Conservation (phyloP, 768 basidiomycete genomes). For the Podaxis sp. region DNA sequence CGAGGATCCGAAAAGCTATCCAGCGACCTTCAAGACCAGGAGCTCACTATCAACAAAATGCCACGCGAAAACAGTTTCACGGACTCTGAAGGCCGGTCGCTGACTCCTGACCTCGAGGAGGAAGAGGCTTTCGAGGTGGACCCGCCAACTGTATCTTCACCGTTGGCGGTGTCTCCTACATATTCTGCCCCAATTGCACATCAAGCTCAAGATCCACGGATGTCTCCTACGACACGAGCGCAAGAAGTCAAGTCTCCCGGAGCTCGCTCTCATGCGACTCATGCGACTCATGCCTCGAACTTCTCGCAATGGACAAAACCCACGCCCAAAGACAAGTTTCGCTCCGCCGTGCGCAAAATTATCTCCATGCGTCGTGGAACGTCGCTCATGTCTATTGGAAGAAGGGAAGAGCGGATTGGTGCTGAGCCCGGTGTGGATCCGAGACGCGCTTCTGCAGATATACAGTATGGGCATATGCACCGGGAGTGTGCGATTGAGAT, state of each 20-base stretch:
- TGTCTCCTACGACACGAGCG: not conserved
- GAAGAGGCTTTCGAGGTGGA: slow-evolving; percentile 19
- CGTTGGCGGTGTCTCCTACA: not conserved
- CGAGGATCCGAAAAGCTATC: too few relatives aligned
- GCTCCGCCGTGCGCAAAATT: slow-evolving; percentile 54
- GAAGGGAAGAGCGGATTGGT: slow-evolving; percentile 34
- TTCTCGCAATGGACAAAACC: slow-evolving; percentile 18
- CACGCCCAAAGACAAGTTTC: slow-evolving; percentile 51
- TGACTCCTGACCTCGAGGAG: slow-evolving; percentile 64
- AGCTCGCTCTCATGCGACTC: not conserved
- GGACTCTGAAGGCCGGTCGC: slow-evolving; percentile 63
- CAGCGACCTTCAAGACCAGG: too few relatives aligned
- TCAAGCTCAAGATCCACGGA: not conserved
- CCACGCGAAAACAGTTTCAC: slow-evolving; percentile 67
- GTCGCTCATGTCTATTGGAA: slow-evolving; percentile 31
- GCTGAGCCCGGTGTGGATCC: slow-evolving; percentile 75
- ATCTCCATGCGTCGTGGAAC: slow-evolving; percentile 61
- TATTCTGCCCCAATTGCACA: not conserved
- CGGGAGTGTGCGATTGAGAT: slow-evolving; percentile 67
- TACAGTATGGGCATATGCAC: slow-evolving; percentile 54
- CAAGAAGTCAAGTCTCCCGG: not conserved
- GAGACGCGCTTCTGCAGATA: slow-evolving; percentile 53
- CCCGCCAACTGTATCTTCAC: not conserved
- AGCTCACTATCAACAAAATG: slow-evolving; percentile 32
- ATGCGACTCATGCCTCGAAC: not conserved